These are phyloP conservation scores for Aureobasidium uvarum DNA, from an alignment of 2,329 filamentous ascomycete species.

Conservation along the genomic window DNA sequence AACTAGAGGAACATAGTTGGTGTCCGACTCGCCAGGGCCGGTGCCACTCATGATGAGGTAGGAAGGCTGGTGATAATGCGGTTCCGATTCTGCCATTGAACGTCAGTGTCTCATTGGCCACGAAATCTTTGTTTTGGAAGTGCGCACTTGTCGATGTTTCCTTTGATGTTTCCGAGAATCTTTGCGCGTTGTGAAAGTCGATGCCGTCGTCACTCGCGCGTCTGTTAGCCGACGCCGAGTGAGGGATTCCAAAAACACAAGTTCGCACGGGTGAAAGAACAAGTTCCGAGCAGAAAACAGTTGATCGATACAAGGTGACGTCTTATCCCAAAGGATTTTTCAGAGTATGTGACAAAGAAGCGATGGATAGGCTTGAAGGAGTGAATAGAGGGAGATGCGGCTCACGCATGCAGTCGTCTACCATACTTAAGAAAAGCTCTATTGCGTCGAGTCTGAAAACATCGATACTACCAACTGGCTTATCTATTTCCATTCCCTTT, in stretches of 20 bases:
- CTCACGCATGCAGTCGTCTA: slow-evolving; percentile 5
- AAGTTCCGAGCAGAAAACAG: background rate
- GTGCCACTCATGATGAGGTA: slow-evolving; percentile 20
- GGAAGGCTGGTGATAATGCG: slow-evolving; percentile 12
- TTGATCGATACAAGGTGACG: background rate
- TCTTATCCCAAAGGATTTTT: background rate
- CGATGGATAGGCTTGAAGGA: background rate
- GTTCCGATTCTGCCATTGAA: background rate
- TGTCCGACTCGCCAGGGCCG: slow-evolving; percentile 6
- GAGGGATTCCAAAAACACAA: background rate
- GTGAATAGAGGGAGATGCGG: background rate
- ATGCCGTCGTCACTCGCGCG: background rate
- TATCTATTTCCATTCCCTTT: slow-evolving; percentile 23
- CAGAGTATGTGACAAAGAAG: slow-evolving; percentile 1
- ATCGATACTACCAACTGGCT: background rate
- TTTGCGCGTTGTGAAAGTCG: slow-evolving; percentile 3
- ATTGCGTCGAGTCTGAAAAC: slow-evolving; percentile 6
- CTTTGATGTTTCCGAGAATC: background rate
- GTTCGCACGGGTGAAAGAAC: background rate
- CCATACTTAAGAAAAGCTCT: background rate
- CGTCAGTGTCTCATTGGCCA: background rate
- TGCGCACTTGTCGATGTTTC: slow-evolving; percentile 1
- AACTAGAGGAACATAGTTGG: slow-evolving; percentile 39
- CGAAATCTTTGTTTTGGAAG: background rate
- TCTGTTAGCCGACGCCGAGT: background rate